Evolutionary conservation across 129 eudicot genomes (phyloP).

Genomic region (Tanacetum coccineum): DNA sequence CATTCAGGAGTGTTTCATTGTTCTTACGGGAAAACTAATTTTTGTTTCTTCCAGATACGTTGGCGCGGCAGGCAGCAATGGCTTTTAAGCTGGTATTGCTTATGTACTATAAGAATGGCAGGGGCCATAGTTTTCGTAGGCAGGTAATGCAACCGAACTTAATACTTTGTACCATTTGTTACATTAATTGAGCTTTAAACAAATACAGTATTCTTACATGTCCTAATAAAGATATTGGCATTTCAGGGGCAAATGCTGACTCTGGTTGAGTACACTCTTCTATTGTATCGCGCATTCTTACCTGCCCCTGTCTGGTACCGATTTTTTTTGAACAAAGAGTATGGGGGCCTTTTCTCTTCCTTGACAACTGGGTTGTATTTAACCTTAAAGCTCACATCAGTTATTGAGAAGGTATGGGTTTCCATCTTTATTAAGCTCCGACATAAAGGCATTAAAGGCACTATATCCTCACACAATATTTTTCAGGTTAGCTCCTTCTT

Average conservation of each 20-base stretch:
- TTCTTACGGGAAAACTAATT: neutral
- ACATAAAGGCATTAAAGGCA: no score
- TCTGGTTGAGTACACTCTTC: slow-evolving; percentile 56
- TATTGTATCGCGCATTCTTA: slow-evolving; percentile 58
- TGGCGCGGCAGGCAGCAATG: slow-evolving; percentile 83
- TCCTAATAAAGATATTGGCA: slow-evolving; percentile 7
- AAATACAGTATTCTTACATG: neutral
- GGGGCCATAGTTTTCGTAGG: slow-evolving; percentile 74
- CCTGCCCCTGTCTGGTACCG: slow-evolving; percentile 81
- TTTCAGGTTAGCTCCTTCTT: slow-evolving; percentile 51
- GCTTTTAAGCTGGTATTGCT: slow-evolving; percentile 61
- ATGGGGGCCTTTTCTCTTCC: slow-evolving; percentile 74
- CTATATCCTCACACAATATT: neutral
- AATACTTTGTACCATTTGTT: neutral
- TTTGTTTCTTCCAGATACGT: slow-evolving; percentile 49
- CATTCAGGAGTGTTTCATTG: neutral
- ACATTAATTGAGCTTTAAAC: neutral
- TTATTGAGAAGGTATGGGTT: slow-evolving; percentile 54
- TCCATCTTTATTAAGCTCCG: neutral
- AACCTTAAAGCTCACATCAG: slow-evolving; percentile 65
- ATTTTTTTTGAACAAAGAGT: slow-evolving; percentile 66
- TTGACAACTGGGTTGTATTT: slow-evolving; percentile 58
- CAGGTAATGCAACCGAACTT: slow-evolving; percentile 45
- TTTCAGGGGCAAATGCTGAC: slow-evolving; percentile 65
- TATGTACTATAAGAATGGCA: slow-evolving; percentile 73